Evolutionary conservation across 1,284 basidiomycete species (phyloP), one percentile per base, ranked within the genome.

Genomic region (Ustilago curta): DNA sequence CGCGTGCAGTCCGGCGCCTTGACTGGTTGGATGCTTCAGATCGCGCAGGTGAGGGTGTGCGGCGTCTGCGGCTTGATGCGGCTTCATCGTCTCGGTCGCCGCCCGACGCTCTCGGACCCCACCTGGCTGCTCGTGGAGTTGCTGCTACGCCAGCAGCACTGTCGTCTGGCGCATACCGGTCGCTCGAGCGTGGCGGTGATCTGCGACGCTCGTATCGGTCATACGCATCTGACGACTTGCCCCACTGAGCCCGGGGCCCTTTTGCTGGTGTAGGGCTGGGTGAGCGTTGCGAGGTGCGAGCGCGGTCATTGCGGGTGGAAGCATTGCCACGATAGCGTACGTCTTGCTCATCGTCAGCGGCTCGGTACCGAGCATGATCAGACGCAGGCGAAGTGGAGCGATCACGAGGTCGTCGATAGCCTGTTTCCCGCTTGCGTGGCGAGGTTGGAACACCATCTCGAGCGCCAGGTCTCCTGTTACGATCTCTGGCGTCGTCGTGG

Each of bases 11-110:
- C n/a, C 47, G 37, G 11, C 51, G 40, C 11, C 58, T 58, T 8
- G 68, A 65, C 2, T 40, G 44, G 18, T 29, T 60, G 9, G 68
- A 70, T n/a, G 45, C 27, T 16, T 70, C 62, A 4, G 62, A 70
- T 21, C 54, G 49, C n/a, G 68, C 45, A 1, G 68, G 68, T 6
- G 68, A 70, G 2, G 68, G 68, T 35, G 58, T 54, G 9, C 58
- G 49, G 16, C 49, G 45, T 60, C 54, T 39, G 35, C 60, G 66
- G 16, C 11, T 52, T 7, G 49, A 31, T 51, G 48, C 48, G 4
- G 21, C 25, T 9, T 56, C 42, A 3, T 57, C 54, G 9, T 67
- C 57, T 40, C 42, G 45, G 5, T 69, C 66, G 29, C 58, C 51
- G 0, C 7, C 47, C 1, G 45, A 40, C 21, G 59, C 59, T 63